These are phyloP conservation scores for Claviceps purpurea DNA, from an alignment of 2,329 filamentous ascomycete genomes.

Conservation along the genomic window DNA sequence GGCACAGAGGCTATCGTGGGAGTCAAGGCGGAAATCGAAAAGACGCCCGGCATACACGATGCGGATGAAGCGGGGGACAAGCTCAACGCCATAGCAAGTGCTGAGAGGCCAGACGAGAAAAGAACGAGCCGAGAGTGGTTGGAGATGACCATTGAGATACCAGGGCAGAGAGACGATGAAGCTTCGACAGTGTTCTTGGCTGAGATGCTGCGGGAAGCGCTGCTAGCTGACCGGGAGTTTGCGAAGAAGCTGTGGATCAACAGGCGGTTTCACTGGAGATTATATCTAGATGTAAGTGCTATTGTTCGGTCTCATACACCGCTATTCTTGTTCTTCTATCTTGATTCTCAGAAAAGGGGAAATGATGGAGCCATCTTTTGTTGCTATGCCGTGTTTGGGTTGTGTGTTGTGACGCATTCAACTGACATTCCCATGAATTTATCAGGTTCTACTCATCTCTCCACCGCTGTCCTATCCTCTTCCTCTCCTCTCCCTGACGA, in stretches of 20 bases:
- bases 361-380: neutral
- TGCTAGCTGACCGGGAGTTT: conserved; percentile 60
- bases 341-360: neutral
- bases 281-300: conserved; percentile 76
- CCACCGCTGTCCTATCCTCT: conserved; percentile 85
- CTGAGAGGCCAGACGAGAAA: conserved; percentile 25
- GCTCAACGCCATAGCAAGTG: conserved; percentile 15
- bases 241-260: conserved; percentile 74
- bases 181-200: conserved; percentile 74
- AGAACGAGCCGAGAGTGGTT: conserved; percentile 58
- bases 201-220: conserved; percentile 76
- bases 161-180: conserved; percentile 83
- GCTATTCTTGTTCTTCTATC: neutral
- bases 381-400: neutral
- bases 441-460: conserved; percentile 81
- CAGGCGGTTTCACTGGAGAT: conserved; percentile 83
- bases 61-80: conserved; percentile 13
- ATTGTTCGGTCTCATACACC: neutral
- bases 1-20: conserved; percentile 93
- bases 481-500: conserved; percentile 81
- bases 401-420: neutral
- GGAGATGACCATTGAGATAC: conserved; percentile 83
- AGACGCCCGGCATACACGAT: conserved; percentile 31
- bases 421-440: too few species aligned
- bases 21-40: conserved; percentile 88